phyloP scores from a whole-genome alignment of 2,329 filamentous ascomycete genomes.

The Pezicula radicicola region DNA sequence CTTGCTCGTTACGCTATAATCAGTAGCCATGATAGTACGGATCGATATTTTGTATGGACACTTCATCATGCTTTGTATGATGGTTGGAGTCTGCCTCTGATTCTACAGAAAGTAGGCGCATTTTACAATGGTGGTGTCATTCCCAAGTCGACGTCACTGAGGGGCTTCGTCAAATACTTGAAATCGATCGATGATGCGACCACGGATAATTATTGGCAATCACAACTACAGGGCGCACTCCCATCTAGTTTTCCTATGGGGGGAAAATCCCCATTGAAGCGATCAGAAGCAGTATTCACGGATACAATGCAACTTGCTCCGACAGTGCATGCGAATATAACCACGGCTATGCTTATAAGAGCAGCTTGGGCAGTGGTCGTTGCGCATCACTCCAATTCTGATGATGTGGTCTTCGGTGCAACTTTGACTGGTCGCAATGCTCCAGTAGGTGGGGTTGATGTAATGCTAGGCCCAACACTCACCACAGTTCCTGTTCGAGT shows the following conservation, averaged over 20 bases:
- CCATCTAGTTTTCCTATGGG: too few species aligned
- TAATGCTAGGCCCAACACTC: constrained; percentile 30
- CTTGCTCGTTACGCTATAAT: neutral
- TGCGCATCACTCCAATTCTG: neutral
- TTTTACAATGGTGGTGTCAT: too few species aligned
- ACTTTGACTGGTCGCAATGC: neutral
- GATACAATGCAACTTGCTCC: too few species aligned
- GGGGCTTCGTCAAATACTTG: too few species aligned
- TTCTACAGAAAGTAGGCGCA: too few species aligned
- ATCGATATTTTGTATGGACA: neutral
- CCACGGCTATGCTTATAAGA: neutral
- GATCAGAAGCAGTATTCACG: too few species aligned
- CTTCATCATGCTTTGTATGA: neutral
- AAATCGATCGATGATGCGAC: too few species aligned
- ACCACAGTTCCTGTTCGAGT: constrained; percentile 36
- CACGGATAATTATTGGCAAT: too few species aligned
- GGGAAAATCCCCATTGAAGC: neutral
- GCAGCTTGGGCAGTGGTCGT: neutral
- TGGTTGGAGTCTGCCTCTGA: too few species aligned
- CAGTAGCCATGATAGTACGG: too few species aligned
- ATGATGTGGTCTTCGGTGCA: neutral
- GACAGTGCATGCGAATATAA: neutral
- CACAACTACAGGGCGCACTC: too few species aligned
- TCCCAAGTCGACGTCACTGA: too few species aligned
- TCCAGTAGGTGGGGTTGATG: neutral